Conservation (phyloP, 2,329 filamentous ascomycete species). For the Chrysoporthe austroafricana region DNA sequence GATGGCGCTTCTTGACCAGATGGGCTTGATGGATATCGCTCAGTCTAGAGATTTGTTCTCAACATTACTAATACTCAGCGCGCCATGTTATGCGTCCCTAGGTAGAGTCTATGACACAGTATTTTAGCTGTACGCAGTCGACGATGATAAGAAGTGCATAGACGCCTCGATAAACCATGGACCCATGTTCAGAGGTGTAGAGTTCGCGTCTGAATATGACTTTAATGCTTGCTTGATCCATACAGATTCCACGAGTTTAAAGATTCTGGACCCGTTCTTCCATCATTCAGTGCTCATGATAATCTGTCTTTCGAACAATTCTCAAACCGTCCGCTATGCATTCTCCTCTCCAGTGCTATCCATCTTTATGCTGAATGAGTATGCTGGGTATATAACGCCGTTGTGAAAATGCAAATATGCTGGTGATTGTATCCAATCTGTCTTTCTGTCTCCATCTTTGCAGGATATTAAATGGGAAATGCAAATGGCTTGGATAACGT, state of each 20-base stretch:
- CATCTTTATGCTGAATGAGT: neutral
- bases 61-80: neutral
- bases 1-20: neutral
- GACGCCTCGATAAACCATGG: no score
- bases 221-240: neutral
- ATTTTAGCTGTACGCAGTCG: no score
- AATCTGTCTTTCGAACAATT: neutral
- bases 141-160: no score
- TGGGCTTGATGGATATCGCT: neutral
- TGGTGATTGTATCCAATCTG: neutral
- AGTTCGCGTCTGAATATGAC: no score
- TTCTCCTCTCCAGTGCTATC: neutral
- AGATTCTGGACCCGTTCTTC: neutral
- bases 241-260: neutral
- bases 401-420: constrained; percentile 21
- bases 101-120: no score
- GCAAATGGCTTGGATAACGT: neutral
- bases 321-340: neutral
- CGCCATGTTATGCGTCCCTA: neutral
- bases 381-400: constrained; percentile 22
- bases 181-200: no score
- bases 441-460: constrained; percentile 6
- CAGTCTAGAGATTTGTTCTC: neutral
- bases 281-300: neutral
- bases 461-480: neutral